Conservation (phyloP, 1,139 yeast genomes). For the Saccharomyces hybrid region DNA sequence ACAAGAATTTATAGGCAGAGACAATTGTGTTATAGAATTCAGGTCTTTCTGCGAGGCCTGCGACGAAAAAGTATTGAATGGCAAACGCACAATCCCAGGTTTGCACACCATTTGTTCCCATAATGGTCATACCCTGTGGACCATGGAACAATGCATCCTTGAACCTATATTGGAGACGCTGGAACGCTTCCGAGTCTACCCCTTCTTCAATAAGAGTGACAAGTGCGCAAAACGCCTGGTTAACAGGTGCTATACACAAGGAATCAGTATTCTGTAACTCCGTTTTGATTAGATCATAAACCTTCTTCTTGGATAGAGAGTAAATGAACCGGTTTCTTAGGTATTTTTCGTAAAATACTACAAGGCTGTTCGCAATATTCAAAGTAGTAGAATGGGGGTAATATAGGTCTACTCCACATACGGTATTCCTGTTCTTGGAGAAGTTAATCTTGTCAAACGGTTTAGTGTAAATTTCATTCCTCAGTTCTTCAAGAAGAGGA, state of each 20-base stretch:
- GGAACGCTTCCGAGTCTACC: slow-evolving; percentile 51
- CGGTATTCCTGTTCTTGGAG: slow-evolving; percentile 62
- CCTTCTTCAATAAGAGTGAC: slow-evolving; percentile 70
- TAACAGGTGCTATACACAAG: slow-evolving; percentile 90
- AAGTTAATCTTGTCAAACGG: slow-evolving; percentile 68
- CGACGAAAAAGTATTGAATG: slow-evolving; percentile 70
- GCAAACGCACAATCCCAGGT: slow-evolving; percentile 96
- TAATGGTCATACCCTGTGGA: slow-evolving; percentile 82
- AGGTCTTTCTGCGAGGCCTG: slow-evolving; percentile 69
- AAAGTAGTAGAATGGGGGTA: slow-evolving; percentile 79
- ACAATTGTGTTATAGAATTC: slow-evolving; percentile 58
- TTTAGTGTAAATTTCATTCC: slow-evolving; percentile 67
- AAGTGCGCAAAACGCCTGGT: slow-evolving; percentile 74
- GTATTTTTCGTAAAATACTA: slow-evolving; percentile 59
- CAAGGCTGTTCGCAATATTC: slow-evolving; percentile 51
- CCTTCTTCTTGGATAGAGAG: slow-evolving; percentile 44
- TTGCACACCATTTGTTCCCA: slow-evolving; percentile 98
- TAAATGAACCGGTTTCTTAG: slow-evolving; percentile 70
- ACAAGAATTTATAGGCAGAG: slow-evolving; percentile 60
- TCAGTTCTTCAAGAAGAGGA: slow-evolving; percentile 53
- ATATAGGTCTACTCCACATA: slow-evolving; percentile 87
- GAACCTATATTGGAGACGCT: slow-evolving; percentile 50
- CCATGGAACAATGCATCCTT: slow-evolving; percentile 79
- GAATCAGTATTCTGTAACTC: slow-evolving; percentile 75
- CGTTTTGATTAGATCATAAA: slow-evolving; percentile 58